These are phyloP conservation scores for Trametes versicolor DNA, from an alignment of 1,284 basidiomycete species.

Conservation along the genomic window DNA sequence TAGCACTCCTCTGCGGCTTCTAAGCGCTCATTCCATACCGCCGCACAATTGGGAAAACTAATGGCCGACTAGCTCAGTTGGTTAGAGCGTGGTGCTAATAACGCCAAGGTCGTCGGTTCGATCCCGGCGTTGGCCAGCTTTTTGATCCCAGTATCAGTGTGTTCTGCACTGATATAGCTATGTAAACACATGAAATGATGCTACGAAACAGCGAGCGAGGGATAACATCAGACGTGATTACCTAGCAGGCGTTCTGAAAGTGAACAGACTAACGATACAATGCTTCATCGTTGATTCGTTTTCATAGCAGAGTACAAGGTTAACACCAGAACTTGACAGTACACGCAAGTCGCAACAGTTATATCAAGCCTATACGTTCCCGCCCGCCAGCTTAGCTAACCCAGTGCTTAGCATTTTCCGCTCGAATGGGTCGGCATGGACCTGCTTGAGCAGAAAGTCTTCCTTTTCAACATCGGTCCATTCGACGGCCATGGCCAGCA, in stretches of 20 bases:
- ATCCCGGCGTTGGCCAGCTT: constrained; percentile 30
- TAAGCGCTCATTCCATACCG: no score
- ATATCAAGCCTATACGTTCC: neutral
- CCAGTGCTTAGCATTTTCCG: neutral
- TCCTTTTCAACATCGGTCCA: neutral
- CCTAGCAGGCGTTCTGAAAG: no score
- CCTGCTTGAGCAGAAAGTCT: neutral
- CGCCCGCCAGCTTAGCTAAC: neutral
- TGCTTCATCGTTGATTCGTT: no score
- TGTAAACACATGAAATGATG: no score
- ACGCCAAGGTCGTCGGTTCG: constrained; percentile 34
- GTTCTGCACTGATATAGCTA: no score
- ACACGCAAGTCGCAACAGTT: neutral
- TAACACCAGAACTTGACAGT: no score
- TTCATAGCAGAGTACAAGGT: no score
- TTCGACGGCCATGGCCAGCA: neutral
- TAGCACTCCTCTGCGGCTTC: neutral
- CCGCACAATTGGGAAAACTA: neutral
- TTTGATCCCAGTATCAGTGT: constrained; percentile 6
- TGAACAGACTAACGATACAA: no score
- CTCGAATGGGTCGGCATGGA: neutral
- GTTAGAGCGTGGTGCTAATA: constrained; percentile 35
- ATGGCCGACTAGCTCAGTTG: constrained; percentile 33
- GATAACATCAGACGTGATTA: no score
- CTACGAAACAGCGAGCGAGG: no score